Evolutionary conservation across 2,329 filamentous ascomycete genomes (phyloP).

Genomic region (Madurella fahalii): DNA sequence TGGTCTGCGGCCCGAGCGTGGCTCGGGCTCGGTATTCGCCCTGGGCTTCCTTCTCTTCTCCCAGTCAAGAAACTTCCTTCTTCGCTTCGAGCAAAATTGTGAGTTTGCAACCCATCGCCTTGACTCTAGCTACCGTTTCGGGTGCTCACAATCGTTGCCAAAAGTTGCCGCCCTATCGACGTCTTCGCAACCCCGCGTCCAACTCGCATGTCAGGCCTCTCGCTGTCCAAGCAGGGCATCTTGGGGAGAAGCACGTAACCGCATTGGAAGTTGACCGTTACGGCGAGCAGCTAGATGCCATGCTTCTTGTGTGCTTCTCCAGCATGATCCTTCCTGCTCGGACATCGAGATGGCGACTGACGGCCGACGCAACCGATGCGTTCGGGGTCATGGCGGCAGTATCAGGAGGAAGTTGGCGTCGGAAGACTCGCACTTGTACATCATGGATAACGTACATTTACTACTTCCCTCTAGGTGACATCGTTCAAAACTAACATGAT

Average conservation of each 20-base stretch:
- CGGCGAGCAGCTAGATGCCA: background rate
- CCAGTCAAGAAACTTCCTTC: slow-evolving; percentile 7
- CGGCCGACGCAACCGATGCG: background rate
- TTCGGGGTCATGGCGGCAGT: background rate
- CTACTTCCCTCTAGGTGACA: too few relatives aligned
- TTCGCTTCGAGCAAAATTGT: background rate
- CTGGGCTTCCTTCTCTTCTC: background rate
- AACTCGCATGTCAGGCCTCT: background rate
- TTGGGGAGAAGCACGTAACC: background rate
- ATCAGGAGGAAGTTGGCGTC: background rate
- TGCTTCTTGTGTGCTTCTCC: background rate
- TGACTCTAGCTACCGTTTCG: background rate
- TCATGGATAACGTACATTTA: slow-evolving; percentile 3
- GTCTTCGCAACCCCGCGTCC: background rate
- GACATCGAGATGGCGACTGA: background rate
- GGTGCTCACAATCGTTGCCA: background rate
- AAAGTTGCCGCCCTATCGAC: background rate
- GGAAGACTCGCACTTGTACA: background rate
- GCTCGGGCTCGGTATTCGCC: background rate
- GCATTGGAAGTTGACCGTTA: background rate
- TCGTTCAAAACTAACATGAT: background rate
- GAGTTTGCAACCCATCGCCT: background rate
- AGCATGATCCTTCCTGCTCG: background rate
- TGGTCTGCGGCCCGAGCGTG: background rate
- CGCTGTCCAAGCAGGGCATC: background rate